phyloP scores from a whole-genome alignment of 345 rosid genomes.

The Gossypium bickii region DNA sequence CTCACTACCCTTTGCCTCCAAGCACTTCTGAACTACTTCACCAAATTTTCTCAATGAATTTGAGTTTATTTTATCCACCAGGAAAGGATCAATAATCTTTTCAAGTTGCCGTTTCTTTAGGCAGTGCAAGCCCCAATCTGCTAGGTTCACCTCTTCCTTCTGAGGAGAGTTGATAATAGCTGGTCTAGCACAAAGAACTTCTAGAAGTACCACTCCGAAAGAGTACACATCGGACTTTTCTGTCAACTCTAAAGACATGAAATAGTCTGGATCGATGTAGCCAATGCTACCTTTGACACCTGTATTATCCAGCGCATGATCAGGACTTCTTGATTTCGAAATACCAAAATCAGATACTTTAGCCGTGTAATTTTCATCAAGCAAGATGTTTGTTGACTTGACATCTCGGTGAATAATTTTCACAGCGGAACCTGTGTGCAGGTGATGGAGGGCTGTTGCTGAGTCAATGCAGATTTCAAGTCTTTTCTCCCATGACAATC shows the following conservation, averaged over 20 bases:
- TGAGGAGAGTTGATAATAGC: conserved; percentile 29
- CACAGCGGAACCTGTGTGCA: conserved; percentile 35
- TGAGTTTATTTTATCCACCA: conserved; percentile 31
- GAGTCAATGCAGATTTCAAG: conserved; percentile 50
- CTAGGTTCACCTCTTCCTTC: conserved; percentile 42
- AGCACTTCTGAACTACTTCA: conserved; percentile 51
- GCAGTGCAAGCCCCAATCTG: conserved; percentile 42
- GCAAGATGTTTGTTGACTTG: conserved; percentile 56
- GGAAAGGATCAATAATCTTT: conserved; percentile 34
- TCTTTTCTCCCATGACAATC: conserved; percentile 45
- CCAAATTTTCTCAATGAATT: conserved; percentile 45
- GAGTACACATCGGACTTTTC: conserved; percentile 61
- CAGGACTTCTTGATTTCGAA: conserved; percentile 32
- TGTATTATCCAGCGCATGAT: conserved; percentile 32
- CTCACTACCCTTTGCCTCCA: conserved; percentile 38
- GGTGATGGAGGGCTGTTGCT: conserved; percentile 47
- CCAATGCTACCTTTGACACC: conserved; percentile 53
- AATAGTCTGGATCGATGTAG: conserved; percentile 57
- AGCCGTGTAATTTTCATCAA: conserved; percentile 34
- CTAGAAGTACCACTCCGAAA: conserved; percentile 53
- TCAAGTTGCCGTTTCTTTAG: conserved; percentile 33
- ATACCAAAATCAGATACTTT: conserved; percentile 67
- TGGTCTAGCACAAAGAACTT: conserved; percentile 51
- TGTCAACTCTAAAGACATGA: conserved; percentile 35
- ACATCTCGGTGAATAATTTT: conserved; percentile 55